Conservation (phyloP, 164 flowering plant species). For the Magnolia kwangsiensis region DNA sequence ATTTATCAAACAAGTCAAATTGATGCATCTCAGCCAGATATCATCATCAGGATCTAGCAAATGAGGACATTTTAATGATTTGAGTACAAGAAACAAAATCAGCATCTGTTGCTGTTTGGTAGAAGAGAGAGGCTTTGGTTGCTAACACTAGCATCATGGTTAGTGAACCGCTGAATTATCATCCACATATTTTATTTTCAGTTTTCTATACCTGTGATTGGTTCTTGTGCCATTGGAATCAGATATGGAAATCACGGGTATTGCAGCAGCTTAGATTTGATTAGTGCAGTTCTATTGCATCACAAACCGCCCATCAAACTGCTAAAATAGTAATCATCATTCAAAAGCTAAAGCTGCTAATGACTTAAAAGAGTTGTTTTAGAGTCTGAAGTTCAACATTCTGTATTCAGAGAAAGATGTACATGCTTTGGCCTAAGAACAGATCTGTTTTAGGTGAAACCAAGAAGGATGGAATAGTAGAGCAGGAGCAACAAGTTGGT, state of each 20-base stretch:
- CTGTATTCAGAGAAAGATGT: too few species aligned
- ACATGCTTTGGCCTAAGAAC: background rate
- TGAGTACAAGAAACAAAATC: background rate
- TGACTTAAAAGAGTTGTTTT: background rate
- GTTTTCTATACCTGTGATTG: background rate
- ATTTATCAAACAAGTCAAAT: too few species aligned
- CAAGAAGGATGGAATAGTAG: too few species aligned
- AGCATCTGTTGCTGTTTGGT: background rate
- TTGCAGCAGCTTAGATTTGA: background rate
- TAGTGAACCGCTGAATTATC: background rate
- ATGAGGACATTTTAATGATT: background rate
- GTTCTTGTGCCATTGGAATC: background rate
- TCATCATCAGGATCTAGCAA: too few species aligned
- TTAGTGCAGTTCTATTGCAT: background rate
- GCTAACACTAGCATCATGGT: background rate
- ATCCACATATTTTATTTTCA: background rate
- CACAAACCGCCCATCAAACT: background rate
- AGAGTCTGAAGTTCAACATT: background rate
- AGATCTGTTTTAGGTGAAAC: background rate
- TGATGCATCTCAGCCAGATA: too few species aligned
- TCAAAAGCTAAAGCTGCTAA: background rate
- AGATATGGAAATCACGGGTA: background rate
- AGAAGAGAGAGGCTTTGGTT: background rate
- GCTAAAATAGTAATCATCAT: background rate
- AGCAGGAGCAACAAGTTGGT: background rate